Conservation (phyloP, 192 early-diverging fungal genomes). For the Coemansia aciculifera region DNA sequence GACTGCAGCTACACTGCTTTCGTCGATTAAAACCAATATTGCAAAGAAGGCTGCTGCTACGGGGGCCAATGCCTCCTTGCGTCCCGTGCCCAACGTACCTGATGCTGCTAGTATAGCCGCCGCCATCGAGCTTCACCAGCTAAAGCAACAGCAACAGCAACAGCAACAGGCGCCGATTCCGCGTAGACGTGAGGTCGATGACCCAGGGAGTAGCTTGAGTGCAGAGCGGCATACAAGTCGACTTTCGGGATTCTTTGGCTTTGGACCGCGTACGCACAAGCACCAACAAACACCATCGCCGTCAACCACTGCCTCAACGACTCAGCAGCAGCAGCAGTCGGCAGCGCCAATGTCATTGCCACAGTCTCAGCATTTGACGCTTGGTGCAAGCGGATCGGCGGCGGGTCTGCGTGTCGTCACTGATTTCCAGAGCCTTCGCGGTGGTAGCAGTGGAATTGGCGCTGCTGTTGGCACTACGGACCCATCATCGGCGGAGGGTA, state of each 20-base stretch:
- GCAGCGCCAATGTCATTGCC: neutral
- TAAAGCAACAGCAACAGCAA: conserved; percentile 28
- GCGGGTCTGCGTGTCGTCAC: conserved; percentile 39
- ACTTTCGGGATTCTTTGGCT: conserved; percentile 51
- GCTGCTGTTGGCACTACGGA: conserved; percentile 5
- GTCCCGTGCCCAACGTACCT: conserved; percentile 14
- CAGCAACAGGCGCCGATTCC: neutral
- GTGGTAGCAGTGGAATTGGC: neutral
- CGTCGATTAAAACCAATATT: conserved; percentile 52
- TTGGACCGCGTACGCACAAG: conserved; percentile 30
- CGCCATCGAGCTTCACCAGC: conserved; percentile 52
- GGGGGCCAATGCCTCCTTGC: conserved; percentile 8
- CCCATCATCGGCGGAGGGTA: conserved; percentile 23
- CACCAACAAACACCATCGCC: neutral
- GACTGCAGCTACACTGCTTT: conserved; percentile 47
- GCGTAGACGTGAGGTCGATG: neutral
- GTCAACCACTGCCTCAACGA: conserved; percentile 1
- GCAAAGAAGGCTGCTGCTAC: conserved; percentile 26
- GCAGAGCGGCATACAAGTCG: conserved; percentile 25
- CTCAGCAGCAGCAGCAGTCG: conserved; percentile 7
- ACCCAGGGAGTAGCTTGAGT: neutral
- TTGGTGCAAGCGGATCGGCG: neutral
- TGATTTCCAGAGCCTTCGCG: conserved; percentile 39
- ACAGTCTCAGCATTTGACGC: neutral
- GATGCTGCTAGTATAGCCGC: conserved; percentile 37